A percentile compares a stretch with the other conserved stretches of the same genome.
phyloP scores from a whole-genome alignment of 2,329 filamentous ascomycete species.

The Trichoderma hamatum region DNA sequence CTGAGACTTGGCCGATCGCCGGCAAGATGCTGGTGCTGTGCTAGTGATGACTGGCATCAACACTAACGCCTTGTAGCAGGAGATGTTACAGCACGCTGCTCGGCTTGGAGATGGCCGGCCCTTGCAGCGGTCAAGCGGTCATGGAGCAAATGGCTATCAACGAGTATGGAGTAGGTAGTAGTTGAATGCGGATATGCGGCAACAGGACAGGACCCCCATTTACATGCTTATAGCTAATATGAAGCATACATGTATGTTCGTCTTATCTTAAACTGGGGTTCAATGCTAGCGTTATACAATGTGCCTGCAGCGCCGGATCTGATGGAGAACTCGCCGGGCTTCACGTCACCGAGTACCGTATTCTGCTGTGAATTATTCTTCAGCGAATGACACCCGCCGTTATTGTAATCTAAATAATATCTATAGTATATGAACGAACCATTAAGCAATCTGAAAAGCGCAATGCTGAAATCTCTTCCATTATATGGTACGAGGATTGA shows the following conservation, averaged over 20 bases:
- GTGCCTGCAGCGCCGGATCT: neutral
- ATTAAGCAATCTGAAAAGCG: neutral
- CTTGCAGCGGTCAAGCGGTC: neutral
- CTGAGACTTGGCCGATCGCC: conserved; percentile 6
- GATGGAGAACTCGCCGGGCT: neutral
- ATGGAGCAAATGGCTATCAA: neutral
- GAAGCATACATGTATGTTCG: neutral
- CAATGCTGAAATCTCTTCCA: neutral
- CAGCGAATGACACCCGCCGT: neutral
- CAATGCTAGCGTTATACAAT: neutral
- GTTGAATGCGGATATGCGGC: neutral
- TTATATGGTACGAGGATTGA: neutral
- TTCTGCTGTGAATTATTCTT: neutral
- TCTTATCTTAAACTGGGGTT: neutral
- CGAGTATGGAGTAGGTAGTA: neutral
- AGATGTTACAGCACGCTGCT: neutral
- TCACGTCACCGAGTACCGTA: neutral
- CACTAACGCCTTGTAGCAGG: conserved; percentile 22
- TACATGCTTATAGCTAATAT: neutral
- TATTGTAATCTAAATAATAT: neutral
- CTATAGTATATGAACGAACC: neutral
- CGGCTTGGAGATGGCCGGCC: neutral
- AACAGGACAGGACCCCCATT: neutral
- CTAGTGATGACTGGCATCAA: neutral
- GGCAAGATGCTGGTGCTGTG: conserved; percentile 14